Base-by-base conservation (phyloP, 2,329 filamentous ascomycete genomes). In the Colletotrichum eleusines region DNA sequence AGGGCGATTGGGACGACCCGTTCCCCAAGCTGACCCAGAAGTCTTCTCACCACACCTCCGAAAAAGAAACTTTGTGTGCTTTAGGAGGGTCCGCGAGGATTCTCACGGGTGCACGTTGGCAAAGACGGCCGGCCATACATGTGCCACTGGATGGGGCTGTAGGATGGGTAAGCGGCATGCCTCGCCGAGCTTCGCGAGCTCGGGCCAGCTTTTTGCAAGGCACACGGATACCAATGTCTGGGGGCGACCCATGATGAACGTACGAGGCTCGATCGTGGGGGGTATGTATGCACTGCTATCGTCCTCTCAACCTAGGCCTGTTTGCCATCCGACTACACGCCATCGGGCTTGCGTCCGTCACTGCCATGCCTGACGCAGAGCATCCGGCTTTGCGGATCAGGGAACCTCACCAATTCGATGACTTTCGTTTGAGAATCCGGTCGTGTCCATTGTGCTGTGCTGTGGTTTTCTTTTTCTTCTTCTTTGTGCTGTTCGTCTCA, bases 381-480 rank as follows among this genome's bases (percentile, higher is more conserved):
- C 44, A 31, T 38, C 33, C n/a, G 18, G 12, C 12, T n/a, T 26
- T 9, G 33, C 20, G 33, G 23, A 57, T 11, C 14, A 16, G 20
- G 26, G 31, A 23, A 4, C 53, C 53, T 57, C 53, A 57, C 53
- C 16, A 31, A 23, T n/a, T 31, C 8, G 38, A 46, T 33, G 38
- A 20, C 7, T 40, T 20, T 62, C n/a, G 44, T n/a, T 63, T 54
- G 48, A 40, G 42, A 63, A 44, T n/a, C 62, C 55, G 63, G 40
- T 62, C 51, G 57, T 62, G 12, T 33, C 63, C 63, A 71, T 67
- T 71, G 67, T 70, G 66, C 44, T 46, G 44, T 46, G n/a, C 44
- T 46, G 44, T 46, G n/a, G 5, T 46, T 48, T 55, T 54, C 18
- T 23, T 33, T 35, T 31, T 67, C 23, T 48, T 55, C 35, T 14